Evolutionary conservation across 257 asterid species (phyloP).

Genomic region (Solanum gandarillasii): DNA sequence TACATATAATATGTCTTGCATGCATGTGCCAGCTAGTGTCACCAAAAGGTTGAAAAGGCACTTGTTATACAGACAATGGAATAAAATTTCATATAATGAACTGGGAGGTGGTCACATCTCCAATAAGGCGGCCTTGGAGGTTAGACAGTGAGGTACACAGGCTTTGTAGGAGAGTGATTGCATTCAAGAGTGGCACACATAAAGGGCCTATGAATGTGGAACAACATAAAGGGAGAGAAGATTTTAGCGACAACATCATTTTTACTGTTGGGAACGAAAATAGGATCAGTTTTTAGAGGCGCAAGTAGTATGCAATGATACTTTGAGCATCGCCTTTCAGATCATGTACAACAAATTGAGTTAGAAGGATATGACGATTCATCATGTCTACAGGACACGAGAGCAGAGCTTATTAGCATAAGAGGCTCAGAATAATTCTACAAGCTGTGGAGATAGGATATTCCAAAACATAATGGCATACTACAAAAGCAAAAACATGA

Average conservation of each 20-base stretch:
- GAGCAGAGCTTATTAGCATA: not conserved
- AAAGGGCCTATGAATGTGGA: not conserved
- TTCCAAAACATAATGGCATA: not conserved
- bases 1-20: not conserved
- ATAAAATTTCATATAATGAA: not conserved
- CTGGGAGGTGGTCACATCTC: not conserved
- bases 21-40: not conserved
- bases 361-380: not conserved
- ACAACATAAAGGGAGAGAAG: not conserved
- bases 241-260: not conserved
- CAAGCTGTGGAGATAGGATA: not conserved
- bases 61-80: not conserved
- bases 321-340: not conserved
- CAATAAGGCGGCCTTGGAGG: not conserved
- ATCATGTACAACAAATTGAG: not conserved
- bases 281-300: not conserved
- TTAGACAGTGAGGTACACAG: not conserved
- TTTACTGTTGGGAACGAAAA: not conserved
- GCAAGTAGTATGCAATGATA: not conserved
- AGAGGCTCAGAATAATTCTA: not conserved
- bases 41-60: not conserved
- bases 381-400: not conserved
- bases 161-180: not conserved
- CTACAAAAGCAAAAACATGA: not conserved
- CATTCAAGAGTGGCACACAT: not conserved